phyloP scores from a whole-genome alignment of 106 monocot genomes.

The Gastrodia elata region DNA sequence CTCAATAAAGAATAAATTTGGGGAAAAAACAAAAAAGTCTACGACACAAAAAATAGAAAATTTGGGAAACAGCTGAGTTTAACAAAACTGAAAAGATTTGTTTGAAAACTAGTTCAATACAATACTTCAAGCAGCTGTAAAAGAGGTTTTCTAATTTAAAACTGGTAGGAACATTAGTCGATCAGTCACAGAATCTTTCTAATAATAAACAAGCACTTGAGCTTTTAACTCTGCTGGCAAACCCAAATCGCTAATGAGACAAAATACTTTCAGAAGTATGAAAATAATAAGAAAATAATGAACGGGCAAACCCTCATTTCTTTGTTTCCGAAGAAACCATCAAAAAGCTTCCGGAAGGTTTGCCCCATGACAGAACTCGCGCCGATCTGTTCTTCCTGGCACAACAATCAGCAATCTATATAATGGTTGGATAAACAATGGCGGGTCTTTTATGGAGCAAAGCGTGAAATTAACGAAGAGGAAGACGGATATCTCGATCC shows the following conservation, averaged over 20 bases:
- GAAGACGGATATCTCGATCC: background rate
- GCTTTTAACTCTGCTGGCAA: background rate
- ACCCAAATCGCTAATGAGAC: background rate
- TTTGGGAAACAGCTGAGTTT: background rate
- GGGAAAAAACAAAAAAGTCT: background rate
- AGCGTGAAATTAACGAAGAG: background rate
- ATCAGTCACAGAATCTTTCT: background rate
- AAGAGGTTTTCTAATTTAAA: background rate
- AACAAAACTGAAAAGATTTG: background rate
- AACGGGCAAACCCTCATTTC: constrained; percentile 83
- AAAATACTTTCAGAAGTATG: background rate
- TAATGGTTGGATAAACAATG: background rate
- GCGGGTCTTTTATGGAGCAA: background rate
- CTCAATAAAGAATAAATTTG: background rate
- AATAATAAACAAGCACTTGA: constrained; percentile 1
- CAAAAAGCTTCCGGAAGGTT: constrained; percentile 87
- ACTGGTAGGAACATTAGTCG: background rate
- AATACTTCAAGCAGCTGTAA: background rate
- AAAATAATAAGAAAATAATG: background rate
- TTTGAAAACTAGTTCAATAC: background rate
- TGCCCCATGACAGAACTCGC: constrained; percentile 53
- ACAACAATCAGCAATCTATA: background rate
- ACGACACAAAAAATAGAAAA: background rate
- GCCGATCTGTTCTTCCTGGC: constrained; percentile 2
- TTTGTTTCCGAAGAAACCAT: constrained; percentile 78